Evolutionary conservation across 352 stramenopile genomes (phyloP).

Genomic region (Phytophthora pini): DNA sequence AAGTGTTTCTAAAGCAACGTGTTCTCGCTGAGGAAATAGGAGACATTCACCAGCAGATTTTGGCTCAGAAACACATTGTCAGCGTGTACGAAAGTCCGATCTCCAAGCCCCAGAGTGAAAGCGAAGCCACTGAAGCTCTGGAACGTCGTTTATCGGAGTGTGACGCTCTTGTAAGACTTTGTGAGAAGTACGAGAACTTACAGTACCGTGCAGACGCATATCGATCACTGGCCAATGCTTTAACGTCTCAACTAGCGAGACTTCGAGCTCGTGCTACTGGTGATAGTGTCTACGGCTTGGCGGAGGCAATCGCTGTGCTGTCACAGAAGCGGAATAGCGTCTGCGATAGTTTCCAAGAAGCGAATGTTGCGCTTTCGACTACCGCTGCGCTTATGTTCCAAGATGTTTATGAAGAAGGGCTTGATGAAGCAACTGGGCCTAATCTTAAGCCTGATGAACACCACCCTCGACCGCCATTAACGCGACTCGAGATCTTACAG

Average conservation of each 20-base stretch:
- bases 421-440: slow-evolving; percentile 3
- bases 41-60: slow-evolving; percentile 51
- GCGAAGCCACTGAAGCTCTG: slow-evolving; percentile 16
- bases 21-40: slow-evolving; percentile 47
- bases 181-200: slow-evolving; percentile 47
- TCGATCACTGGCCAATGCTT: slow-evolving; percentile 58
- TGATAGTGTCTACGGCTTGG: slow-evolving; percentile 37
- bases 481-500: slow-evolving; percentile 38
- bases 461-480: slow-evolving; percentile 26
- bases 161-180: slow-evolving; percentile 50
- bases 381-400: slow-evolving; percentile 30
- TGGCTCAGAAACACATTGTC: slow-evolving; percentile 57
- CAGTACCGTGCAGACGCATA: slow-evolving; percentile 53
- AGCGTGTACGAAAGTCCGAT: slow-evolving; percentile 56
- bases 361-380: slow-evolving; percentile 30
- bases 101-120: slow-evolving; percentile 21
- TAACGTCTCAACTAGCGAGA: slow-evolving; percentile 53
- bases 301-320: slow-evolving; percentile 55
- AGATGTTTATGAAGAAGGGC: slow-evolving; percentile 16
- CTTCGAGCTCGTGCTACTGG: slow-evolving; percentile 40
- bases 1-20: slow-evolving; percentile 56
- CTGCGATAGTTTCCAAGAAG: slow-evolving; percentile 47
- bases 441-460: slow-evolving; percentile 32
- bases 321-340: slow-evolving; percentile 50
- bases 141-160: slow-evolving; percentile 60